Evolutionary conservation across 2,329 filamentous ascomycete species (phyloP).

Genomic region (Colletotrichum destructivum): DNA sequence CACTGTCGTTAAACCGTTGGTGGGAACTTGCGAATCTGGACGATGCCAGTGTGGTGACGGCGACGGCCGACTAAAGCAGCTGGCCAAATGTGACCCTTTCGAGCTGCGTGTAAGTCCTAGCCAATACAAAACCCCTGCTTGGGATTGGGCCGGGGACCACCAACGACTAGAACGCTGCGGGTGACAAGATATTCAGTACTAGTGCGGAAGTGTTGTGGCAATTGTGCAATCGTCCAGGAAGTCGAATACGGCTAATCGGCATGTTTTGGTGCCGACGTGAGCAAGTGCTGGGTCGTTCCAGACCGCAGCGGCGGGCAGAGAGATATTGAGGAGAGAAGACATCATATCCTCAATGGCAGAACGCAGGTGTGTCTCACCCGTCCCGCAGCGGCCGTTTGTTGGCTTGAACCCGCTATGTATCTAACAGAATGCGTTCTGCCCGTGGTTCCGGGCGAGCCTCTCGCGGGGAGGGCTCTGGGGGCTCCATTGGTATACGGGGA

Average conservation of each 20-base stretch:
- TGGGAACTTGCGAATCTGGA: no score
- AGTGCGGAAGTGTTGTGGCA: background rate
- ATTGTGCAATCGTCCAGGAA: conserved; percentile 2
- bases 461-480: background rate
- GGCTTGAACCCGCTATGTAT: background rate
- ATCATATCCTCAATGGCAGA: background rate
- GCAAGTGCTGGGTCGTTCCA: background rate
- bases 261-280: background rate
- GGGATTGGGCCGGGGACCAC: background rate
- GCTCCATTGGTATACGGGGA: background rate
- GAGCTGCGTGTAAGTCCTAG: no score
- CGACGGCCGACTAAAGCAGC: background rate
- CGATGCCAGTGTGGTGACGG: background rate
- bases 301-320: background rate
- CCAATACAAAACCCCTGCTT: background rate
- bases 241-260: background rate
- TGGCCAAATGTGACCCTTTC: background rate
- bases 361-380: background rate
- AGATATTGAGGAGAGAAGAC: background rate
- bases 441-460: background rate
- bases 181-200: no score
- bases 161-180: background rate
- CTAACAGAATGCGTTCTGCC: background rate
- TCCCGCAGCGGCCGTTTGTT: background rate
- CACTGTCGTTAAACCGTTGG: background rate